Evolutionary conservation across 2,329 filamentous ascomycete species (phyloP), one percentile per base, ranked within the genome.

Genomic region (Tolypocladium sp.): DNA sequence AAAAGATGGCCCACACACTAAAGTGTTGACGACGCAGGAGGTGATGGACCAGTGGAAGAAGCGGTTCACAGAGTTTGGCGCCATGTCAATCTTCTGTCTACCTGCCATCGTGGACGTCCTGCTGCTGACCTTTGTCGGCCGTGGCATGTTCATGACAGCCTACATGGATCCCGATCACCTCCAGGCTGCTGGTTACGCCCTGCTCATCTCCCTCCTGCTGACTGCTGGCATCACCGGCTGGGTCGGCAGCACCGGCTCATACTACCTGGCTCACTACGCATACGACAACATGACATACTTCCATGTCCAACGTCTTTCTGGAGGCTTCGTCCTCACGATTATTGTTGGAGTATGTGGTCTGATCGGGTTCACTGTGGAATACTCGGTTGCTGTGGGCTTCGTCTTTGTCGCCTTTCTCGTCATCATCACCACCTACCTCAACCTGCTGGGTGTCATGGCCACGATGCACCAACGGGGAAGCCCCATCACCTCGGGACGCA

Each of bases 241-340:
- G 83, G 84, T 86, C 46, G 82, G 82, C 8, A 83, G 82, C 59
- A 82, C 82, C 35, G 84, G 84, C 2, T 82, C 81, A 38, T 87
- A 85, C 68, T 87, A 87, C 63, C 76, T 86, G 42, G 68, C 67
- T 41, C 70, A 63, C 55, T 73, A 71, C 58, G 72, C 71, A 20
- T 74, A 73, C 61, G 70, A 72, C 60, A 75, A 72, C 55, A 75
- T 77, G 73, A 71, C 75, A 40, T 72, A 73, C 60, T 76, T 76
- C 59, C 72, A 76, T 25, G 67, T 75, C 1, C 72, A 75, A 59
- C 66, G 74, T 15, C 67, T 83, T 52, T 79, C 79, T 6, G 79
- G 77, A 20, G 81, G 79, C 2, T 73, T 85, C 40, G 69, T 75
- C 6, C 66, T 76, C 27, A 71, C 72, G 1, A 58, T 72, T 7